Evolutionary conservation across 805 yeast genomes (phyloP), one percentile per base, ranked within the genome.

Genomic region (Saccharomyces eubayanus): DNA sequence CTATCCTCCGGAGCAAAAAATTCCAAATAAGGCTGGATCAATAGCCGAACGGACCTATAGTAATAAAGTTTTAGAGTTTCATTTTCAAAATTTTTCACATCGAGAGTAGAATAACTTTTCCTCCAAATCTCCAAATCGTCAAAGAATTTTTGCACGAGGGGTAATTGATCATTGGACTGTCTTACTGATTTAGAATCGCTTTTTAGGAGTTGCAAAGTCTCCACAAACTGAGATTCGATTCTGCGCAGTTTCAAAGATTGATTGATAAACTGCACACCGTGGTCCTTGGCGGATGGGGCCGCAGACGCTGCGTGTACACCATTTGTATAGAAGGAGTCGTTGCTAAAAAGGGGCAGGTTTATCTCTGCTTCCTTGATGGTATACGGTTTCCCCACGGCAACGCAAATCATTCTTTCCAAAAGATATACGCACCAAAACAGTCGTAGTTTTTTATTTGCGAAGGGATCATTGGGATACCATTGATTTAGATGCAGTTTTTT

Each of bases 21-120:
- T 60, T 82, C 87, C 54, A 83, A 62, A 63, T 80, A 83, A 10
- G 89, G 89, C 62, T 83, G 87, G 51, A 83, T 76, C 55, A 83
- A 66, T 49, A 81, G 67, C 55, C 89, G 70, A 6, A 83, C 82
- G 1, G 86, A 76, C 46, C 84, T 72, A 60, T 81, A 80, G 61
- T 83, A 83, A 57, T 82, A 82, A 27, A 81, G 68, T 60, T 80
- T 75, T 49, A 82, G 63, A 3, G 85, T 81, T 60, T 81, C 85
- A 59, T 78, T 79, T 62, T 83, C 85, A 53, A 80, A 76, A 45
- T 78, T 82, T 48, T 65, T 65, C 29, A 68, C 63, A 31, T 61
- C 59, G 30, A 59, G 71, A 58, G 48, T 72, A 56, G 65, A 77
- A 69, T 84, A 80, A 45, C 76, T 77, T 5, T 57, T 51, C 52